phyloP scores from a whole-genome alignment of 805 yeast genomes.

The Myxozyma neotropica region DNA sequence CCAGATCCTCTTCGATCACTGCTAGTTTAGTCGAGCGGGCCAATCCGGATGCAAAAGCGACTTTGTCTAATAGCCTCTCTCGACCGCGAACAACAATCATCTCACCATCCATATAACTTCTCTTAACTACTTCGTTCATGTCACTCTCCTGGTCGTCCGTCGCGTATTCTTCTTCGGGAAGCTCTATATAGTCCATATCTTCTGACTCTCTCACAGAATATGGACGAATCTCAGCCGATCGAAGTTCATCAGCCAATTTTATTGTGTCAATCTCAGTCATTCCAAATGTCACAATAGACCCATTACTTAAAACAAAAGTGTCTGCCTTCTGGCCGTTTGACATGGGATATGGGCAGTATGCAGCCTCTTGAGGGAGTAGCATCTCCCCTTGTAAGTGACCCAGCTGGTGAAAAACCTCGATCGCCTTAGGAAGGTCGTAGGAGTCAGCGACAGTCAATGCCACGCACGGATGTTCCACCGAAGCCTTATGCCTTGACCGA shows the following conservation, averaged over 20 bases:
- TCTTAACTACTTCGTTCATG: slow-evolving; percentile 16
- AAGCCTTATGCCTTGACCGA: not conserved
- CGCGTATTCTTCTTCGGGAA: slow-evolving; percentile 20
- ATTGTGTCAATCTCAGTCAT: slow-evolving; percentile 57
- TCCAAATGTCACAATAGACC: slow-evolving; percentile 86
- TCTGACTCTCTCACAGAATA: slow-evolving; percentile 67
- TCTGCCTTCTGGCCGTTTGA: slow-evolving; percentile 49
- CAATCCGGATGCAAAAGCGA: slow-evolving; percentile 86
- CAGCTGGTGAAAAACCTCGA: slow-evolving; percentile 44
- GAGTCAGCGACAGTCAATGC: slow-evolving; percentile 48
- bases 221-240: slow-evolving; percentile 50
- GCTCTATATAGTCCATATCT: slow-evolving; percentile 78
- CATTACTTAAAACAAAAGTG: slow-evolving; percentile 70
- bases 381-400: slow-evolving; percentile 45
- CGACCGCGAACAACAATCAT: slow-evolving; percentile 64
- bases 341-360: slow-evolving; percentile 52
- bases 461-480: slow-evolving; percentile 14
- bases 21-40: slow-evolving; percentile 86
- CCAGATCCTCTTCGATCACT: slow-evolving; percentile 71
- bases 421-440: slow-evolving; percentile 58
- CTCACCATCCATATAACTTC: slow-evolving; percentile 65
- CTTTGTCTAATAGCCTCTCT: slow-evolving; percentile 65
- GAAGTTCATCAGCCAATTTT: slow-evolving; percentile 44
- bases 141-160: not conserved
- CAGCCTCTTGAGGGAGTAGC: slow-evolving; percentile 69